A percentile compares a stretch with the other conserved stretches of the same genome.
phyloP scores from a whole-genome alignment of 805 yeast genomes.

The Candida orba region DNA sequence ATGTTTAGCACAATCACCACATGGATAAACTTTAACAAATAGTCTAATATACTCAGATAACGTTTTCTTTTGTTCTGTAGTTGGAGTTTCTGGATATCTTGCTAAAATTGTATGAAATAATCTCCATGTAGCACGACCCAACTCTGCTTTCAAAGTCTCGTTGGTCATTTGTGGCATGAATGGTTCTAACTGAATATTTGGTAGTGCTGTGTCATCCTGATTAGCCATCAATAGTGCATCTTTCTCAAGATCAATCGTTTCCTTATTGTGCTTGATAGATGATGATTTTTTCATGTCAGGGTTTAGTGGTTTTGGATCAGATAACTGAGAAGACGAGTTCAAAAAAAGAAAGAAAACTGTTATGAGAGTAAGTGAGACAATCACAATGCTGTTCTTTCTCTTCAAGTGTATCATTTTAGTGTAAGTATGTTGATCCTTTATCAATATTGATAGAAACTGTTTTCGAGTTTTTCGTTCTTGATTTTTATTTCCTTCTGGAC shows the following conservation, averaged over 20 bases:
- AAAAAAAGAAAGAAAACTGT: conserved; percentile 13
- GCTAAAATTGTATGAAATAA: conserved; percentile 88
- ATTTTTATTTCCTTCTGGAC: conserved; percentile 11
- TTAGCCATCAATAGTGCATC: neutral
- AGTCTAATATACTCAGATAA: conserved; percentile 56
- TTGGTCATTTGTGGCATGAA: conserved; percentile 91
- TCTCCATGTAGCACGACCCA: conserved; percentile 90
- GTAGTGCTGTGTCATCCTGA: neutral
- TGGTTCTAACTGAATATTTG: conserved; percentile 4
- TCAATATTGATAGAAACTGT: too few relatives aligned
- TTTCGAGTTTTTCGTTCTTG: too few relatives aligned
- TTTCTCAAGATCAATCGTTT: neutral
- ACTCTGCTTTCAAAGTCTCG: conserved; percentile 70
- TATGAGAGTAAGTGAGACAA: conserved; percentile 10
- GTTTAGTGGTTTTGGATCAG: conserved; percentile 22
- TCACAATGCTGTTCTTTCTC: conserved; percentile 3
- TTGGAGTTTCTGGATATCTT: conserved; percentile 82
- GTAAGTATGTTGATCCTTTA: neutral
- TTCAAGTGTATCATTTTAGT: neutral
- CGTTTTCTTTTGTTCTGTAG: conserved; percentile 53
- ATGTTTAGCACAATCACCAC: conserved; percentile 95
- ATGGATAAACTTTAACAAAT: conserved; percentile 91
- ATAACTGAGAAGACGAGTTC: conserved; percentile 10
- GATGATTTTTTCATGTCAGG: conserved; percentile 1
- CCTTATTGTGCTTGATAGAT: neutral